A percentile compares a stretch with the other conserved stretches of the same genome.
phyloP scores from a whole-genome alignment of 176 grass and related monocot species.

The Panicum miliaceum region DNA sequence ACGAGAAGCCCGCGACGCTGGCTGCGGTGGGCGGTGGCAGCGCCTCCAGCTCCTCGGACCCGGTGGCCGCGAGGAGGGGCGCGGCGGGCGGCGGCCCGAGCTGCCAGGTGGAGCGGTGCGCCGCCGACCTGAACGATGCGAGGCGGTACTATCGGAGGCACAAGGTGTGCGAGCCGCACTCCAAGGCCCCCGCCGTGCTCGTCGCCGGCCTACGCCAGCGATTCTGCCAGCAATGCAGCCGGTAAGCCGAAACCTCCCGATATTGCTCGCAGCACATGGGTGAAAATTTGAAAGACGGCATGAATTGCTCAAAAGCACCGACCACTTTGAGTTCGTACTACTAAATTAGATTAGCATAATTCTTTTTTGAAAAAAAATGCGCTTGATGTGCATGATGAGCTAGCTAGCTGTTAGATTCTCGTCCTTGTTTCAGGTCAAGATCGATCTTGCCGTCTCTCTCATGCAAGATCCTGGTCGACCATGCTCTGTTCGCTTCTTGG shows the following conservation, averaged over 20 bases:
- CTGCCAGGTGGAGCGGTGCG: slow-evolving; percentile 89
- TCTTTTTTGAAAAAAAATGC: background rate
- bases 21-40: background rate
- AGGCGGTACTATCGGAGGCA: slow-evolving; percentile 84
- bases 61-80: slow-evolving; percentile 37
- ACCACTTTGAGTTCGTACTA: background rate
- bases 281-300: background rate
- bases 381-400: background rate
- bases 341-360: background rate
- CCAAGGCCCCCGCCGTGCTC: slow-evolving; percentile 73
- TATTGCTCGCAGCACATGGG: background rate
- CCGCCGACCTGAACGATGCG: slow-evolving; percentile 67
- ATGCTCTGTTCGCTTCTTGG: slow-evolving; percentile 6
- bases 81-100: slow-evolving; percentile 40
- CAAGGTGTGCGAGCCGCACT: slow-evolving; percentile 90
- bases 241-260: slow-evolving; percentile 41
- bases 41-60: background rate
- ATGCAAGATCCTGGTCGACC: background rate
- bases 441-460: background rate
- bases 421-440: slow-evolving; percentile 17
- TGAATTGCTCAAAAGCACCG: slow-evolving; percentile 14
- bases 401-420: background rate
- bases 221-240: slow-evolving; percentile 99
- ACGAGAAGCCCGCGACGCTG: slow-evolving; percentile 27
- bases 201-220: slow-evolving; percentile 89